Evolutionary conservation across 805 yeast species (phyloP).

Genomic region (Hanseniaspora valbyensis): DNA sequence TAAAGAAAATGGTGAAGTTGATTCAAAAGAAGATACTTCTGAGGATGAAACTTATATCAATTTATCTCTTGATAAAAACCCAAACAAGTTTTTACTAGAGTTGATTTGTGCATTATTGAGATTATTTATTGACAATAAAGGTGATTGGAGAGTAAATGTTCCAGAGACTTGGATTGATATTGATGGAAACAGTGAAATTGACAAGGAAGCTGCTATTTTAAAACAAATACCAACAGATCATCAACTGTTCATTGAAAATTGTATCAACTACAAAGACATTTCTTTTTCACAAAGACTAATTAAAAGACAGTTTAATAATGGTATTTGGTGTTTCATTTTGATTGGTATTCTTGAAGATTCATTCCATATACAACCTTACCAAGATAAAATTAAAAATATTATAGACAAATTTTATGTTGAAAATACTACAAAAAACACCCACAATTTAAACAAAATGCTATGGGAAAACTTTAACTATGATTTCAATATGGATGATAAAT

Average conservation of each 20-base stretch:
- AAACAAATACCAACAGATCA: conserved; percentile 20
- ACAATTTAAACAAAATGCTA: conserved; percentile 30
- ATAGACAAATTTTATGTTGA: conserved; percentile 39
- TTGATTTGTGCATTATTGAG: conserved; percentile 25
- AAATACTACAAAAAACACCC: conserved; percentile 35
- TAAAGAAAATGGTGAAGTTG: conserved; percentile 17
- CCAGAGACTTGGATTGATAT: conserved; percentile 26
- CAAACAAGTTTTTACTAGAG: conserved; percentile 25
- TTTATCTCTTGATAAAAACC: conserved; percentile 22
- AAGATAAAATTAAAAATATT: conserved; percentile 36
- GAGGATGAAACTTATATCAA: conserved; percentile 20
- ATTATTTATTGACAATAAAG: conserved; percentile 27
- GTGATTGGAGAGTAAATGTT: conserved; percentile 27
- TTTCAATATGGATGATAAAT: conserved; percentile 43
- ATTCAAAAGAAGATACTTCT: background rate
- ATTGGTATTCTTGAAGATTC: conserved; percentile 51
- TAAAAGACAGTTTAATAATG: conserved; percentile 65
- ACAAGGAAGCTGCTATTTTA: conserved; percentile 13
- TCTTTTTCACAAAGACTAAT: conserved; percentile 73
- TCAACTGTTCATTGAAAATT: conserved; percentile 27
- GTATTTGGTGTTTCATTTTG: conserved; percentile 72
- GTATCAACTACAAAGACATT: conserved; percentile 45
- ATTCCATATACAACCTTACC: conserved; percentile 24
- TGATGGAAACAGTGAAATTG: conserved; percentile 4
- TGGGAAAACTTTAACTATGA: conserved; percentile 44